Evolutionary conservation across 2,329 filamentous ascomycete genomes (phyloP).

Genomic region (Fusarium sp.): DNA sequence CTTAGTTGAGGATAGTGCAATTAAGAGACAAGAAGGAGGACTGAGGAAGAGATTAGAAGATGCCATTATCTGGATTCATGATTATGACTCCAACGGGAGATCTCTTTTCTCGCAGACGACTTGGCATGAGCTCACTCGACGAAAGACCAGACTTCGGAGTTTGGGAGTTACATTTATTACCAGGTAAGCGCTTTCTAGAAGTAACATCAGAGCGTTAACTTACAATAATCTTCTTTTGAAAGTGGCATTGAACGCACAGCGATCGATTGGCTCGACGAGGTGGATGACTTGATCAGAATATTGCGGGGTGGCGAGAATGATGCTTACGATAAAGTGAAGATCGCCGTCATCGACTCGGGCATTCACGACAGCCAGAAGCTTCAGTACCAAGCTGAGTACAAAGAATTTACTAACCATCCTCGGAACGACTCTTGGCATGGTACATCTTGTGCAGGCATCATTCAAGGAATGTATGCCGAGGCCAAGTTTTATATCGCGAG

Average conservation of each 20-base stretch:
- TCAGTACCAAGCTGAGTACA: fast-evolving
- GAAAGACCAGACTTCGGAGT: no score
- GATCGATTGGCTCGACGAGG: fast-evolving
- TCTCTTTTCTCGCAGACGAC: no score
- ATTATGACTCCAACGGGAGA: no score
- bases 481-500: fast-evolving
- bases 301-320: fast-evolving
- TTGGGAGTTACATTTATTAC: no score
- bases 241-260: fast-evolving
- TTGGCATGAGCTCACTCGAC: no score
- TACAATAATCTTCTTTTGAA: fast-evolving
- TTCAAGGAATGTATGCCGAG: fast-evolving
- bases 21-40: no score
- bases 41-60: no score
- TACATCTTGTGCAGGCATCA: background rate
- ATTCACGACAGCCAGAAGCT: fast-evolving
- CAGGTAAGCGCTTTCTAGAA: no score
- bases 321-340: fast-evolving
- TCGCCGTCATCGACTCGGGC: background rate
- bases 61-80: no score
- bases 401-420: background rate
- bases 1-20: no score
- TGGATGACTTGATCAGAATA: fast-evolving
- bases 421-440: background rate
- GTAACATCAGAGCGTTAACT: no score